These are phyloP conservation scores for Closterium sp. DNA, from an alignment of 139 green algal species.

Conservation along the genomic window DNA sequence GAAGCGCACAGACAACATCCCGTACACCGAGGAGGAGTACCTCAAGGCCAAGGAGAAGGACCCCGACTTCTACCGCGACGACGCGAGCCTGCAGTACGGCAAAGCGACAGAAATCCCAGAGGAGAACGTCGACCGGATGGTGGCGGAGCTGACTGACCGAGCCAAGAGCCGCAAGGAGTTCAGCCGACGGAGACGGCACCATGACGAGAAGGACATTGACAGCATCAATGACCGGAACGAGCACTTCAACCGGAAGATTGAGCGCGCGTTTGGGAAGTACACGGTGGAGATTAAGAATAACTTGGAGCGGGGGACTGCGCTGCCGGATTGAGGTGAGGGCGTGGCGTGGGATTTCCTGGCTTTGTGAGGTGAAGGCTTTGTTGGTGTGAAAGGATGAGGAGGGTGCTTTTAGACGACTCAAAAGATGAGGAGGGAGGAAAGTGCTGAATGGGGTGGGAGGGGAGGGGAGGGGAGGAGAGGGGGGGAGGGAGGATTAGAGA, in stretches of 20 bases:
- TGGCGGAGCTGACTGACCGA: slow-evolving; percentile 72
- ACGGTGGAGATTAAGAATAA: slow-evolving; percentile 93
- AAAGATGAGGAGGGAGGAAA: neutral
- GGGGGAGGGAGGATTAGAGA: neutral
- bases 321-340: slow-evolving; percentile 71
- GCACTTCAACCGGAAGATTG: slow-evolving; percentile 97
- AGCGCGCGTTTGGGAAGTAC: slow-evolving; percentile 80
- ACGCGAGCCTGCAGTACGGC: slow-evolving; percentile 76
- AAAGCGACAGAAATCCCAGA: slow-evolving; percentile 57
- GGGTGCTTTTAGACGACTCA: neutral
- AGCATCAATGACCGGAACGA: slow-evolving; percentile 96
- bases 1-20: slow-evolving; percentile 71
- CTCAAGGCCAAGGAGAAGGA: slow-evolving; percentile 70
- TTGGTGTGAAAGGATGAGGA: neutral
- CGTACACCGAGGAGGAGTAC: slow-evolving; percentile 65
- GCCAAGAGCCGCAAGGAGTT: slow-evolving; percentile 64
- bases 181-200: slow-evolving; percentile 68
- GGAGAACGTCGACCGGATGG: slow-evolving; percentile 86
- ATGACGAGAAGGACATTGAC: slow-evolving; percentile 82
- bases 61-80: slow-evolving; percentile 79
- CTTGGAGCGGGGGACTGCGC: slow-evolving; percentile 92
- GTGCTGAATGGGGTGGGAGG: neutral
- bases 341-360: neutral
- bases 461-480: neutral
- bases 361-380: neutral